phyloP scores from a whole-genome alignment of 768 basidiomycete species.

The Sarcomyxa edulis region DNA sequence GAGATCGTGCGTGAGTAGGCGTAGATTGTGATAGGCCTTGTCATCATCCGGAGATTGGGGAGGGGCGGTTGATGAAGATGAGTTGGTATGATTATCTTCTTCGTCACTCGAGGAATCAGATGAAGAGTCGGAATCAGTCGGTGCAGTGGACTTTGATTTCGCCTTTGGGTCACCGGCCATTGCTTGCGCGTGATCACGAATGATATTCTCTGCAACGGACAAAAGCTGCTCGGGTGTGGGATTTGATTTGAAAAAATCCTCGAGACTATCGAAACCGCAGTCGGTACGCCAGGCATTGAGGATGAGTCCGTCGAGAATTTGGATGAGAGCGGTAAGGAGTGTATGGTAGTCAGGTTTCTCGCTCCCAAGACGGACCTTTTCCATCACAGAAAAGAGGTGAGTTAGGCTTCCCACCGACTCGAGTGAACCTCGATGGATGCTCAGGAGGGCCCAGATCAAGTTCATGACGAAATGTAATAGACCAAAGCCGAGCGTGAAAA shows the following conservation, averaged over 20 bases:
- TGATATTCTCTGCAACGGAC: constrained; percentile 13
- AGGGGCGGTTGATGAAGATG: not conserved
- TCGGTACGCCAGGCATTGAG: constrained; percentile 24
- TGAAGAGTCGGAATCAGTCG: too few species aligned
- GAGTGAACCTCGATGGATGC: constrained; percentile 20
- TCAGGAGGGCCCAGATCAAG: constrained; percentile 23
- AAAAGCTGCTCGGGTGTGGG: constrained; percentile 17
- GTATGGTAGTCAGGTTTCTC: constrained; percentile 31
- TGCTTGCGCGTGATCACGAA: constrained; percentile 18
- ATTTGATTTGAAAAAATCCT: constrained; percentile 17
- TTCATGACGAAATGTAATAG: constrained; percentile 30
- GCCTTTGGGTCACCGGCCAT: not conserved
- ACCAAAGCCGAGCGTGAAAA: constrained; percentile 20
- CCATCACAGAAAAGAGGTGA: constrained; percentile 22
- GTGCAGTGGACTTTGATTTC: too few species aligned
- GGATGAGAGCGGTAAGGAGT: constrained; percentile 17
- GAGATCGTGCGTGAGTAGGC: constrained; percentile 21
- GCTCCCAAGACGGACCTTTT: constrained; percentile 22
- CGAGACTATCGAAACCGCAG: constrained; percentile 7
- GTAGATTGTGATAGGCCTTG: constrained; percentile 16
- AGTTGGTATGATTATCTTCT: not conserved
- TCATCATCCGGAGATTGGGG: constrained; percentile 9
- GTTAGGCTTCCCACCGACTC: constrained; percentile 18
- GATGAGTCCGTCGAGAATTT: constrained; percentile 26
- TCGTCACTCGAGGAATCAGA: too few species aligned